Conservation (phyloP, 1,284 basidiomycete genomes). For the Somion occarium region DNA sequence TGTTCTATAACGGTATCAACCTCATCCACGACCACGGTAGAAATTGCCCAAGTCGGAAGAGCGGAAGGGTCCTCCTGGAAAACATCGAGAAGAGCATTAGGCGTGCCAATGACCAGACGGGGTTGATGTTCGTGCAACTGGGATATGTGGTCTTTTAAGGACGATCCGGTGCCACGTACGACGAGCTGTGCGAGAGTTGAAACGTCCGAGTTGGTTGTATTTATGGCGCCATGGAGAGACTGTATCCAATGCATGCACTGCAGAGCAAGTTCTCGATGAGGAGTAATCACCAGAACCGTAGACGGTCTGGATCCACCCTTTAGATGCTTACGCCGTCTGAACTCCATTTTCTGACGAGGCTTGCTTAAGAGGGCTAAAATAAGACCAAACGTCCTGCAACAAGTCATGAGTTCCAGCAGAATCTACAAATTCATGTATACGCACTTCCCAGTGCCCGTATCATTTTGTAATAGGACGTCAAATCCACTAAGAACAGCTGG, state of each 20-base stretch:
- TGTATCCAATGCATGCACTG: constrained; percentile 69
- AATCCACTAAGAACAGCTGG: constrained; percentile 51
- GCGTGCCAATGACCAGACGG: constrained; percentile 67
- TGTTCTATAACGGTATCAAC: constrained; percentile 64
- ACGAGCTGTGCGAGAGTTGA: constrained; percentile 54
- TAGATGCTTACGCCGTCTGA: not conserved
- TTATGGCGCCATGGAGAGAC: constrained; percentile 36
- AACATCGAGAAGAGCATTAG: constrained; percentile 59
- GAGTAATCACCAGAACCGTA: constrained; percentile 56
- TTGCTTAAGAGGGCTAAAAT: constrained; percentile 62
- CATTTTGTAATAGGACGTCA: constrained; percentile 63
- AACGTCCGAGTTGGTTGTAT: constrained; percentile 19
- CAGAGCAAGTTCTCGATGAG: constrained; percentile 68
- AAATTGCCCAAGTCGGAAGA: constrained; percentile 42
- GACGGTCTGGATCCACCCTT: not conserved
- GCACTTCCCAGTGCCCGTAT: constrained; percentile 75
- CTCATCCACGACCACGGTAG: constrained; percentile 67
- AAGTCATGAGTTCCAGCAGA: not conserved
- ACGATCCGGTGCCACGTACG: constrained; percentile 39
- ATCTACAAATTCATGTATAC: constrained; percentile 21
- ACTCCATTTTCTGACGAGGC: constrained; percentile 26
- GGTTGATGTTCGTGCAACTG: constrained; percentile 44
- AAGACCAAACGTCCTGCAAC: constrained; percentile 62
- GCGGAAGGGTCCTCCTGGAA: constrained; percentile 37
- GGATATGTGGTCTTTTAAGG: constrained; percentile 30